Conservation (phyloP, 345 rosid species). For the Linum tenue region DNA sequence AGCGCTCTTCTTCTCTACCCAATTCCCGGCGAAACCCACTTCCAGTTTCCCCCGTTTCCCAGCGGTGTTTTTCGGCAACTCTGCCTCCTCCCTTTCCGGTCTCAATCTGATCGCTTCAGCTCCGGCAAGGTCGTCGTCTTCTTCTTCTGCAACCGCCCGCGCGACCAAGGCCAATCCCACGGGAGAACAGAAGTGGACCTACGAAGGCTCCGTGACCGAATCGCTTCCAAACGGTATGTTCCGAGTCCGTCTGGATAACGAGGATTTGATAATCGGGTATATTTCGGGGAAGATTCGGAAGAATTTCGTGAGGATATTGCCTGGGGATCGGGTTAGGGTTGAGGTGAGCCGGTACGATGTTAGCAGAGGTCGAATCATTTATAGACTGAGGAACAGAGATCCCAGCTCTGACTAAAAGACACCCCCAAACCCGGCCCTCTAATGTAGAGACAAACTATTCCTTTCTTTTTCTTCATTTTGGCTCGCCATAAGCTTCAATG, state of each 20-base stretch:
- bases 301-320: constrained; percentile 73
- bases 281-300: constrained; percentile 82
- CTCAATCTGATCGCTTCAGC: neutral
- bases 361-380: constrained; percentile 70
- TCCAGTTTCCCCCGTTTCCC: neutral
- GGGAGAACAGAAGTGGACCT: constrained; percentile 41
- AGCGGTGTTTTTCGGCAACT: neutral
- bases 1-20: neutral
- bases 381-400: constrained; percentile 38
- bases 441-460: too few relatives aligned
- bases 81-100: neutral
- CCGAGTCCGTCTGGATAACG: constrained; percentile 50
- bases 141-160: neutral
- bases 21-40: neutral
- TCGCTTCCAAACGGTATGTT: constrained; percentile 68
- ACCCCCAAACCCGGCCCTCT: too few relatives aligned
- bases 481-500: too few relatives aligned
- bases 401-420: constrained; percentile 7
- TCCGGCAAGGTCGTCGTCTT: neutral
- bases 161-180: neutral
- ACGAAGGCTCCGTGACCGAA: constrained; percentile 47
- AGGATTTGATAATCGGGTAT: constrained; percentile 64
- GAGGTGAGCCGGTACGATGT: constrained; percentile 85
- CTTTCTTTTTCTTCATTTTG: too few relatives aligned
- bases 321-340: constrained; percentile 79